Conservation (phyloP, 768 basidiomycete species). For the Pseudohyphozyma bogoriensis region DNA sequence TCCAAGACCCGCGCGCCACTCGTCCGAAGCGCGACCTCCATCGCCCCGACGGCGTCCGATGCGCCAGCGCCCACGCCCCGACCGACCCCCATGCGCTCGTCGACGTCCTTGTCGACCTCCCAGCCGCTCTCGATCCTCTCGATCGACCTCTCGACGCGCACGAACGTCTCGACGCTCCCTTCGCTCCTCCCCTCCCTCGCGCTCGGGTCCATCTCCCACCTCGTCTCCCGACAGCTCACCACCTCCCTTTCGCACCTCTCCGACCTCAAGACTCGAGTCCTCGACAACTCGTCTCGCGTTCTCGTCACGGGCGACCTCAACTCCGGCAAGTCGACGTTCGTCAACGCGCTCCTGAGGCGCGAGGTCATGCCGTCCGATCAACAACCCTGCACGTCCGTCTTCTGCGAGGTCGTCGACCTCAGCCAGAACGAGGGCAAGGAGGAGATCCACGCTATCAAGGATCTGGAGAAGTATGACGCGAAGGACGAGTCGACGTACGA, state of each 20-base stretch:
- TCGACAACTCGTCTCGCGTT: slow-evolving; percentile 88
- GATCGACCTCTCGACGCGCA: slow-evolving; percentile 67
- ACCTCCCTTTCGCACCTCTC: slow-evolving; percentile 66
- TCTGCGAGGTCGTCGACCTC: slow-evolving; percentile 91
- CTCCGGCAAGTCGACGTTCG: slow-evolving; percentile 95
- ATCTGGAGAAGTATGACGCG: slow-evolving; percentile 51
- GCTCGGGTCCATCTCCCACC: slow-evolving; percentile 80
- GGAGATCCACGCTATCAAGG: slow-evolving; percentile 70
- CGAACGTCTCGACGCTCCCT: slow-evolving; percentile 47
- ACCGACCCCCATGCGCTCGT: slow-evolving; percentile 6
- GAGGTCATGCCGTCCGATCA: slow-evolving; percentile 95
- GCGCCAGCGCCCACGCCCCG: neutral
- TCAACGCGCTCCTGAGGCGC: slow-evolving; percentile 83
- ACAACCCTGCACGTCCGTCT: slow-evolving; percentile 92
- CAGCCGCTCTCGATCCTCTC: slow-evolving; percentile 78
- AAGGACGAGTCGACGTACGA: slow-evolving; percentile 67
- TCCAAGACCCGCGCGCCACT: neutral
- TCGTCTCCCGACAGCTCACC: slow-evolving; percentile 74
- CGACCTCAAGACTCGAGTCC: slow-evolving; percentile 71
- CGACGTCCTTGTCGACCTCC: slow-evolving; percentile 35
- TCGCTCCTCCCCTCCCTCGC: slow-evolving; percentile 80
- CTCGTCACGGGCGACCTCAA: slow-evolving; percentile 97
- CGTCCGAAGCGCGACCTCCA: neutral
- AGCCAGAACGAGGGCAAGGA: slow-evolving; percentile 59
- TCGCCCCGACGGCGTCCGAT: slow-evolving; percentile 7